Base-by-base conservation (phyloP, 305 asterid genomes). In the Solanum hybrid region DNA sequence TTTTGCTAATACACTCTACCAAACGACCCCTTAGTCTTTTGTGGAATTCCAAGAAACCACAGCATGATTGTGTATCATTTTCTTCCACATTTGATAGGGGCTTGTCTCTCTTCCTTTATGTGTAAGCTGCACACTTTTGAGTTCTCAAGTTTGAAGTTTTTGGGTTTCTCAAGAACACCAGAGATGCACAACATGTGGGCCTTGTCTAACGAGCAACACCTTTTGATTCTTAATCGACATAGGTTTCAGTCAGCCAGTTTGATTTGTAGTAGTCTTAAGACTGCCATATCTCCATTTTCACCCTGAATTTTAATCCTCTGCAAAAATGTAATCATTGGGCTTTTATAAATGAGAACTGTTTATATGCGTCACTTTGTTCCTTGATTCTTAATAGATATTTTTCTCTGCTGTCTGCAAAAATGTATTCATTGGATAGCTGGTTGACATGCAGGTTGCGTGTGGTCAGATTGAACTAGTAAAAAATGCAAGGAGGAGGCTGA, bases 391-490 rank as follows among this genome's bases (percentile, higher is more conserved):
- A 11, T 10, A 5, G 14, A 22, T 51, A 3, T 17, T 31, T 84
- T 84, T 31, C 80, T 31, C 37, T 31, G 80, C 24, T 71, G 20
- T 71, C 77, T 26, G 20, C 34, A 71, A 71, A 71, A 71, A 26
- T 71, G 77, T 71, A 71, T 5, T 26, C 77, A 71, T 12, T 10
- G 20, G 77, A 71, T 26, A 26, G 34, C 34, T 78, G 89, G 89
- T 89, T 86, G 80, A 37, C 17, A 35, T 88, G 93, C 95, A 97
- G 99, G 95, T 92, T 84, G 98, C 96, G 78, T 94, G 91, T 36
- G 92, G 89, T 87, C 96, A 94, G 91, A 91, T 94, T 5, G 96
- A 94, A 92, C 96, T 90, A 89, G 93, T 94, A 87, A 92, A 91
- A 84, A 92, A 88, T 60, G 85, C 91, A 86, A 92, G 91, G 88